These are phyloP conservation scores for Draba incana DNA, from an alignment of 345 rosid species.

Conservation along the genomic window DNA sequence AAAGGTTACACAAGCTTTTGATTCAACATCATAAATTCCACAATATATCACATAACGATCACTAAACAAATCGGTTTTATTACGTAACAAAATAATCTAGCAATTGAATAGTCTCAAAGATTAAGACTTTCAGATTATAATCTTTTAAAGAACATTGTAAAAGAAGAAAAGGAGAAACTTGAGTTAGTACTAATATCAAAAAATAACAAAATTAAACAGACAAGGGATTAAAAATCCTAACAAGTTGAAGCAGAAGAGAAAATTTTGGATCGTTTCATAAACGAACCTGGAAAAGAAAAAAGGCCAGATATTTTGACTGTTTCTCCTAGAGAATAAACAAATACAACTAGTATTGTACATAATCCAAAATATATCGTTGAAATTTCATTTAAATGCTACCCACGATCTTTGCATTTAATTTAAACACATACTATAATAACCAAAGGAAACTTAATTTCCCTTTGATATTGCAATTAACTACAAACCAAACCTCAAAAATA, in stretches of 20 bases:
- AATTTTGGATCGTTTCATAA: constrained; percentile 4
- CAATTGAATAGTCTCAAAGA: no score
- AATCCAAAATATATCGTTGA: constrained; percentile 2
- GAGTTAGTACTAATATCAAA: background rate
- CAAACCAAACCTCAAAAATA: background rate
- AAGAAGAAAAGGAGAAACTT: constrained; percentile 1
- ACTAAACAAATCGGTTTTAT: no score
- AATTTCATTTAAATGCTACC: background rate
- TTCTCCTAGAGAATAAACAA: background rate
- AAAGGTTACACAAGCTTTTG: background rate
- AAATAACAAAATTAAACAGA: background rate
- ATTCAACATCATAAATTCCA: background rate
- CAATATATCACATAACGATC: constrained; percentile 10
- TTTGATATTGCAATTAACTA: background rate
- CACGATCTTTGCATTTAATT: constrained; percentile 24
- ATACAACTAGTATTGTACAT: background rate
- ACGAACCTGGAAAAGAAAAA: constrained; percentile 8
- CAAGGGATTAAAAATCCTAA: background rate
- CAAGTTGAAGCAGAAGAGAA: constrained; percentile 2
- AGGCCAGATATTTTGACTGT: background rate
- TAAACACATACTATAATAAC: background rate
- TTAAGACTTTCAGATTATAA: background rate
- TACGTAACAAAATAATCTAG: background rate
- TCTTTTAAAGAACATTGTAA: background rate
- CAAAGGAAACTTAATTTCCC: background rate